Evolutionary conservation across 306 rosid species (phyloP).

Genomic region (Vigna reflexopilosa): DNA sequence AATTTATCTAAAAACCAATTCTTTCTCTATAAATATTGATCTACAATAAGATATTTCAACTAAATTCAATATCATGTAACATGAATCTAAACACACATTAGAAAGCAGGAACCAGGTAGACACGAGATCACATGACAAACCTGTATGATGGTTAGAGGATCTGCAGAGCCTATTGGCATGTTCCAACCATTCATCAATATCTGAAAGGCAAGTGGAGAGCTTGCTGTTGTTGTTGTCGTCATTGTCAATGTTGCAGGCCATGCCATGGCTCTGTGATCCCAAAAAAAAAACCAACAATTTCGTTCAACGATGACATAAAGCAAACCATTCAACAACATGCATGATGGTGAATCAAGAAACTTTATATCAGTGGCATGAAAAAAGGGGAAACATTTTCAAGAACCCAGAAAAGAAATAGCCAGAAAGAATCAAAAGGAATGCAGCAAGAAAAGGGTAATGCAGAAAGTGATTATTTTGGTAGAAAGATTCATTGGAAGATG

Average conservation of each 20-base stretch:
- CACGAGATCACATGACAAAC: slow-evolving; percentile 28
- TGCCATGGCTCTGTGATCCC: slow-evolving; percentile 44
- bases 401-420: slow-evolving; percentile 26
- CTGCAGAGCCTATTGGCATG: slow-evolving; percentile 48
- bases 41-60: neutral
- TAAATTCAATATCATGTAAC: neutral
- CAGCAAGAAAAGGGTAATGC: neutral
- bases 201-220: slow-evolving; percentile 41
- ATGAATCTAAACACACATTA: neutral
- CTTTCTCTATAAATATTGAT: neutral
- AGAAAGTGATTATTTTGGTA: neutral
- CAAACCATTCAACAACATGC: neutral
- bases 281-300: neutral
- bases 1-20: neutral
- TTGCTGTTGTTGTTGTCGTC: slow-evolving; percentile 1
- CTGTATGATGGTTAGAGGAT: slow-evolving; percentile 41
- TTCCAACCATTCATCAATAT: slow-evolving; percentile 62
- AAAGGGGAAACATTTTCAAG: slow-evolving; percentile 6
- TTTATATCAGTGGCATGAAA: neutral
- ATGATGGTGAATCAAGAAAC: slow-evolving; percentile 19
- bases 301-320: neutral
- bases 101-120: neutral
- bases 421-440: neutral
- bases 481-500: slow-evolving; percentile 7
- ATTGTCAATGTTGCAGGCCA: neutral